A percentile compares a stretch with the other conserved stretches of the same genome.
Evolutionary conservation across 1,139 yeast genomes (phyloP).

Genomic region (Suhomyces bolitotheri): DNA sequence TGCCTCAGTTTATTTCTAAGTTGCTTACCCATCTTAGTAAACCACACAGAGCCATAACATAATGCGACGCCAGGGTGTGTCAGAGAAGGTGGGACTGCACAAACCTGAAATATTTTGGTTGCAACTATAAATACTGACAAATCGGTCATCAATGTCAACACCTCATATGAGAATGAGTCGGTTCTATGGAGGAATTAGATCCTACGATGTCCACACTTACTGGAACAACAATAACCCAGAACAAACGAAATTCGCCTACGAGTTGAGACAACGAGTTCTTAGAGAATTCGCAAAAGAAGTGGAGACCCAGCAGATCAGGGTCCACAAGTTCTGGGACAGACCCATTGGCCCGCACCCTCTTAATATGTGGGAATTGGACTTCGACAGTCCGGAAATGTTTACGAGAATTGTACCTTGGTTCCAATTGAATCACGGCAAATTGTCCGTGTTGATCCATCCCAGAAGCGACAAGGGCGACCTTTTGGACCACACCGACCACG

Average conservation of each 20-base stretch:
- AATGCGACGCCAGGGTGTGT: no score
- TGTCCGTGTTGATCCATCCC: conserved; percentile 58
- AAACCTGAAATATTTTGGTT: no score
- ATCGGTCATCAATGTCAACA: no score
- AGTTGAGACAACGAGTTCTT: conserved; percentile 42
- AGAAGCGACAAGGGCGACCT: conserved; percentile 41
- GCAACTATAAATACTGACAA: no score
- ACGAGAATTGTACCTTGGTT: conserved; percentile 30
- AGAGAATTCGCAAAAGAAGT: conserved; percentile 49
- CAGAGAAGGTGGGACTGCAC: no score
- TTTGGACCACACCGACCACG: conserved; percentile 52
- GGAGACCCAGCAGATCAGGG: conserved; percentile 41
- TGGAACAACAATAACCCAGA: conserved; percentile 41
- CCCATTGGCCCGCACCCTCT: conserved; percentile 62
- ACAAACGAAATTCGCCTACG: conserved; percentile 38
- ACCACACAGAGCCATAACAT: no score
- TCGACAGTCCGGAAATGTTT: conserved; percentile 33
- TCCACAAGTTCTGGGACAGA: conserved; percentile 48
- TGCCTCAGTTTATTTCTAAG: no score
- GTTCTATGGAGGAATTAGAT: conserved; percentile 35
- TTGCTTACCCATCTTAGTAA: no score
- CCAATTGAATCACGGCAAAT: conserved; percentile 52
- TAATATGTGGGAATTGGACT: conserved; percentile 46
- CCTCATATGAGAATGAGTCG: no score
- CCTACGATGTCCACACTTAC: conserved; percentile 59